Conservation (phyloP, 2,329 filamentous ascomycete genomes). For the Calonectria crousiana region DNA sequence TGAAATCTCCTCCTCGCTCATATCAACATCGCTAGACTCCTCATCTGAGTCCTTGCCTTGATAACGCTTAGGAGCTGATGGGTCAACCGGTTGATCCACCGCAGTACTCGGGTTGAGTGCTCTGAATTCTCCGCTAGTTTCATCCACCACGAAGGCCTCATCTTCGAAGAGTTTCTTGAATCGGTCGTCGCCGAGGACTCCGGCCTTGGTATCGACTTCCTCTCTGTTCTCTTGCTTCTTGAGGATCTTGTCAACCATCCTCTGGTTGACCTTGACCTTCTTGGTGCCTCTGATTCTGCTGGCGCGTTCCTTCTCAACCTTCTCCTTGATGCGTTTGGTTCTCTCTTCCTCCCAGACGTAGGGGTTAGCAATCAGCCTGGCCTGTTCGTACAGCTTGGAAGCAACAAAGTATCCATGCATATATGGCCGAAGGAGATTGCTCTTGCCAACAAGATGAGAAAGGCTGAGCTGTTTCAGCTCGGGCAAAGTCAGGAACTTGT, state of each 20-base stretch:
- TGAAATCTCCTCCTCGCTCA: constrained; percentile 42
- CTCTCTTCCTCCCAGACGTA: constrained; percentile 94
- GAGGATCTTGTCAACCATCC: constrained; percentile 79
- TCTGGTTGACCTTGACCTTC: constrained; percentile 97
- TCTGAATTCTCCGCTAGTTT: constrained; percentile 87
- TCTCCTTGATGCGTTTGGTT: constrained; percentile 90
- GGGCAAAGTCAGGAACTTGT: constrained; percentile 93
- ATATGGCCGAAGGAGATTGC: constrained; percentile 90
- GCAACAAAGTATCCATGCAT: constrained; percentile 99
- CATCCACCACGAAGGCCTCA: constrained; percentile 92
- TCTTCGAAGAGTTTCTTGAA: constrained; percentile 93
- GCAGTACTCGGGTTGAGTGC: constrained; percentile 88
- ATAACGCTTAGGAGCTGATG: constrained; percentile 52
- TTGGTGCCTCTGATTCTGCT: constrained; percentile 94
- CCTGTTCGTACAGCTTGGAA: constrained; percentile 95
- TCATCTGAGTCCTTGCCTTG: constrained; percentile 58
- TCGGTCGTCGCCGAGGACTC: constrained; percentile 84
- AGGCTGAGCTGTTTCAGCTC: constrained; percentile 89
- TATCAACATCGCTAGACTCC: constrained; percentile 58
- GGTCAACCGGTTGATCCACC: constrained; percentile 50
- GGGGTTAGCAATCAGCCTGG: constrained; percentile 90
- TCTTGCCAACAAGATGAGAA: constrained; percentile 90
- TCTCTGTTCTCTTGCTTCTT: constrained; percentile 72
- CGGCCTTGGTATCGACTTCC: constrained; percentile 69
- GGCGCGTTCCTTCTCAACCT: constrained; percentile 97